Evolutionary conservation across 1,139 yeast genomes (phyloP).

Genomic region (Suhomyces bolitotheri): DNA sequence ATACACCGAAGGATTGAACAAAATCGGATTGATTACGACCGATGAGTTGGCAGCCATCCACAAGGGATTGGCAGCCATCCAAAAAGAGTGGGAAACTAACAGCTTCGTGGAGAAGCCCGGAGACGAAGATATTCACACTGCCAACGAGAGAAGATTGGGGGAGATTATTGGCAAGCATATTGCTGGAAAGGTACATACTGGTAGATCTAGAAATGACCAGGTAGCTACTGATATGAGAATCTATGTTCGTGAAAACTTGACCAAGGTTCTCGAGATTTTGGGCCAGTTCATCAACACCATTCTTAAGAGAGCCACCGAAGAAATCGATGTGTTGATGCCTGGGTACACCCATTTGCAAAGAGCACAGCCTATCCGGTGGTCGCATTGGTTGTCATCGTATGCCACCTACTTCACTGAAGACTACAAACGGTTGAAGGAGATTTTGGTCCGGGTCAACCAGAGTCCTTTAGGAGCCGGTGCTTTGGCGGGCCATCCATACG

Average conservation of each 20-base stretch:
- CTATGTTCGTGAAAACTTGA: constrained; percentile 78
- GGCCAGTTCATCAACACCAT: constrained; percentile 65
- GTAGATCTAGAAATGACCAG: constrained; percentile 97
- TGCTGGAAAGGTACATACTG: constrained; percentile 98
- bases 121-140: constrained; percentile 98
- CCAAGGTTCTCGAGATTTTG: constrained; percentile 57
- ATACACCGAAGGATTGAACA: constrained; percentile 82
- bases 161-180: constrained; percentile 90
- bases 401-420: constrained; percentile 95
- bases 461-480: constrained; percentile 98
- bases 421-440: constrained; percentile 77
- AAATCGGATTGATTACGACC: constrained; percentile 68
- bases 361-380: constrained; percentile 99
- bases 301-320: constrained; percentile 73
- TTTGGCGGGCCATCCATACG: constrained; percentile 97
- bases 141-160: constrained; percentile 95
- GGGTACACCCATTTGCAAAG: constrained; percentile 98
- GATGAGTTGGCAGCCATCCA: constrained; percentile 81
- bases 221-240: constrained; percentile 98
- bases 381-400: constrained; percentile 93
- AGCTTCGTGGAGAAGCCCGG: constrained; percentile 82
- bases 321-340: constrained; percentile 93
- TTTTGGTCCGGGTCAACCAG: constrained; percentile 77
- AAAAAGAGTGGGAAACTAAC: constrained; percentile 77
- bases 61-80: constrained; percentile 69